Conservation (phyloP, 169 alveolate genomes). For the Plasmodium vinckei region DNA sequence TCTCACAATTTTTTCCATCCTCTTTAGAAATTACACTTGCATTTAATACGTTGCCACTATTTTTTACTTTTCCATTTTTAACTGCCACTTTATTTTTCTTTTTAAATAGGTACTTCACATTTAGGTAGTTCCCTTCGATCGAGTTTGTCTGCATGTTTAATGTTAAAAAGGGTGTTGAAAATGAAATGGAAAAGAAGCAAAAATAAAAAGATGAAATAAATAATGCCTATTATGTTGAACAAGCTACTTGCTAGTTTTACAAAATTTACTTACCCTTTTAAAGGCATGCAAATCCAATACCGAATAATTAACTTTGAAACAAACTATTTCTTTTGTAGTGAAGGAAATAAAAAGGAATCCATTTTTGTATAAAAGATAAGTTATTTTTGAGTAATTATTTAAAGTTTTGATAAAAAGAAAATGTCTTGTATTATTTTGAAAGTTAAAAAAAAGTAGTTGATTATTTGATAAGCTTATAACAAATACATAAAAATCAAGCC, state of each 20-base stretch:
- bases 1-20: neutral
- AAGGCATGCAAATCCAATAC: slow-evolving; percentile 11
- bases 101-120: slow-evolving; percentile 27
- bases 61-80: too few species aligned
- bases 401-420: slow-evolving; percentile 15
- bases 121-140: slow-evolving; percentile 46
- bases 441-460: slow-evolving; percentile 30
- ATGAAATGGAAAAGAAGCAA: neutral
- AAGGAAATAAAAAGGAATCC: slow-evolving; percentile 24
- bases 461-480: slow-evolving; percentile 32
- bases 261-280: slow-evolving; percentile 12
- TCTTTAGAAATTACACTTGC: neutral
- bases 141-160: slow-evolving; percentile 3
- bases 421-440: slow-evolving; percentile 11
- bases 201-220: neutral
- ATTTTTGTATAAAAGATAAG: slow-evolving; percentile 20
- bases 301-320: slow-evolving; percentile 32
- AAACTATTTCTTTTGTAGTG: slow-evolving; percentile 36
- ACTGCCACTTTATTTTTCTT: slow-evolving; percentile 2
- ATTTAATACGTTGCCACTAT: neutral
- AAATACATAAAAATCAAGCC: slow-evolving; percentile 53
- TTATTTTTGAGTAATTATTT: slow-evolving; percentile 34
- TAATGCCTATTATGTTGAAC: neutral
- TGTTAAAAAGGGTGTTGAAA: too few species aligned
- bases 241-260: neutral